phyloP scores from a whole-genome alignment of 352 stramenopile species.

The Lagenidium giganteum region DNA sequence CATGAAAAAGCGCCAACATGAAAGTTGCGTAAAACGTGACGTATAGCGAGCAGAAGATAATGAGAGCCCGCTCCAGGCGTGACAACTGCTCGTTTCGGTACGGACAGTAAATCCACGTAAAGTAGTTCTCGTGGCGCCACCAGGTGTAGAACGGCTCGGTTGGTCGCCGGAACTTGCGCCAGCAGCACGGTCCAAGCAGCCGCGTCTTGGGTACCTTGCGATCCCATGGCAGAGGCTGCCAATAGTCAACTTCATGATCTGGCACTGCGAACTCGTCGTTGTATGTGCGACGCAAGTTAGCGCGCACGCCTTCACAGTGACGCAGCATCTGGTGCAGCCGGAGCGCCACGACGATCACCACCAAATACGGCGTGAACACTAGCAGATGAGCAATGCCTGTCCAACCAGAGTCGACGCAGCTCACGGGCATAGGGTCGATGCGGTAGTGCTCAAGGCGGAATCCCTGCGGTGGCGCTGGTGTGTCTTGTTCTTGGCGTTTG shows the following conservation, averaged over 20 bases:
- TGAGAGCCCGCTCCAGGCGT: slow-evolving; percentile 32
- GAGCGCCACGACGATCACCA: slow-evolving; percentile 38
- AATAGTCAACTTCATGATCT: slow-evolving; percentile 50
- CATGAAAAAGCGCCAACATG: slow-evolving; percentile 41
- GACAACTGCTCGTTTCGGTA: slow-evolving; percentile 44
- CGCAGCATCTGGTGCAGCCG: slow-evolving; percentile 40
- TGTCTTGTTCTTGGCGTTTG: slow-evolving; percentile 15
- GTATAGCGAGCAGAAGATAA: slow-evolving; percentile 45
- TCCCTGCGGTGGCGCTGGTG: slow-evolving; percentile 1
- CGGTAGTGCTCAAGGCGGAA: slow-evolving; percentile 20
- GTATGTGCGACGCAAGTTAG: slow-evolving; percentile 40
- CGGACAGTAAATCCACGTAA: slow-evolving; percentile 48
- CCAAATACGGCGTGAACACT: slow-evolving; percentile 38
- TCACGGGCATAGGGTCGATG: slow-evolving; percentile 41
- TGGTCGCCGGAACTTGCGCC: slow-evolving; percentile 37
- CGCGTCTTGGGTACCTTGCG: slow-evolving; percentile 46
- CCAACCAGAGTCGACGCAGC: slow-evolving; percentile 29
- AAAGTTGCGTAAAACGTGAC: slow-evolving; percentile 56
- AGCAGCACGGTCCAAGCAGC: slow-evolving; percentile 40
- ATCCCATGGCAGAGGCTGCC: slow-evolving; percentile 47
- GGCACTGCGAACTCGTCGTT: slow-evolving; percentile 29
- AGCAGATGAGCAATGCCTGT: slow-evolving; percentile 33
- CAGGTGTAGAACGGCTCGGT: slow-evolving; percentile 54
- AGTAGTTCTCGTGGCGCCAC: slow-evolving; percentile 57
- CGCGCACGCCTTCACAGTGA: slow-evolving; percentile 36